These are phyloP conservation scores for Pleurotus pulmonarius DNA, from an alignment of 768 basidiomycete species.

Conservation along the genomic window DNA sequence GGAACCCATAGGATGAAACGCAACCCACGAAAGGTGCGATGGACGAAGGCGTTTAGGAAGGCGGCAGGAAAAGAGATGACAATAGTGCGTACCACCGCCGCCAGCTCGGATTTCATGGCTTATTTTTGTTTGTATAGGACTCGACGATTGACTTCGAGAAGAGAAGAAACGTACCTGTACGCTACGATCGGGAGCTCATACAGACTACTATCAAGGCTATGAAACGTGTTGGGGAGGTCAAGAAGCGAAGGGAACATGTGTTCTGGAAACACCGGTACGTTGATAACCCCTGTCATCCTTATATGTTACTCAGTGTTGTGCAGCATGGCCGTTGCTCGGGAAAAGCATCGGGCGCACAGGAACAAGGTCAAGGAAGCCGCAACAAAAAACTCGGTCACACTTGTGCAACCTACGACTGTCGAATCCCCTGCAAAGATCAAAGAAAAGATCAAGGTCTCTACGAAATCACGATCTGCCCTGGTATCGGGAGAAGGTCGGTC, in stretches of 20 bases:
- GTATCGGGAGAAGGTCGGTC: slow-evolving; percentile 79
- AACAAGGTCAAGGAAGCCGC: slow-evolving; percentile 58
- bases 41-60: slow-evolving; percentile 99
- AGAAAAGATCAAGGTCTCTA: slow-evolving; percentile 76
- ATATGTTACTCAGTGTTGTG: slow-evolving; percentile 5
- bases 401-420: slow-evolving; percentile 59
- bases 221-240: slow-evolving; percentile 93
- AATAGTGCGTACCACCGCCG: slow-evolving; percentile 56
- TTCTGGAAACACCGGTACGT: slow-evolving; percentile 92
- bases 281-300: neutral
- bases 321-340: slow-evolving; percentile 83
- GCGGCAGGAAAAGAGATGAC: slow-evolving; percentile 99
- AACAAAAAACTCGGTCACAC: slow-evolving; percentile 52
- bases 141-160: slow-evolving; percentile 99
- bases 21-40: slow-evolving; percentile 96
- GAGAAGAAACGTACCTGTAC: slow-evolving; percentile 93
- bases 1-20: slow-evolving; percentile 82
- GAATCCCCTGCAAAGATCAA: slow-evolving; percentile 44
- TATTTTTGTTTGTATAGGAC: slow-evolving; percentile 52
- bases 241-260: slow-evolving; percentile 81
- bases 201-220: slow-evolving; percentile 94
- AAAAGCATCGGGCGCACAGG: slow-evolving; percentile 74
- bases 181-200: slow-evolving; percentile 93
- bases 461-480: slow-evolving; percentile 67
- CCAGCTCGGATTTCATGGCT: neutral